These are phyloP conservation scores for Cudoniella acicularis DNA, from an alignment of 495 filamentous ascomycete genomes.

Conservation along the genomic window DNA sequence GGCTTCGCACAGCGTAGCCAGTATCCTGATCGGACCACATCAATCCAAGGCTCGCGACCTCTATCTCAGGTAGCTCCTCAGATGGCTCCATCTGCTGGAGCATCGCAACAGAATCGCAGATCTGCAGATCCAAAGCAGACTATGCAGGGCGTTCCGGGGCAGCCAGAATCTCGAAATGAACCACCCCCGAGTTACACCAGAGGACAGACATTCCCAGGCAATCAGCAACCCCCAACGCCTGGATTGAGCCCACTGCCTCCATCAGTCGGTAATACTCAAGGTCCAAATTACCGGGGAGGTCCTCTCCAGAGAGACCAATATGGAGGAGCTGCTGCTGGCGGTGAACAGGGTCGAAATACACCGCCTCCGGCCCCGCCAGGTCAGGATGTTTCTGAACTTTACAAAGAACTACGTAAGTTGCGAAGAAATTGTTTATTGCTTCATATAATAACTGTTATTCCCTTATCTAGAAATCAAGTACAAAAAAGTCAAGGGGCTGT, in stretches of 20 bases:
- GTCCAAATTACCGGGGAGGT: conserved; percentile 37
- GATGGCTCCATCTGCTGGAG: conserved; percentile 49
- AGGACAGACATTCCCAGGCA: conserved; percentile 15
- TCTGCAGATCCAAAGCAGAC: conserved; percentile 39
- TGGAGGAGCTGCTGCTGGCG: conserved; percentile 13
- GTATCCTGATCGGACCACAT: conserved; percentile 33
- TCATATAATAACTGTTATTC: neutral
- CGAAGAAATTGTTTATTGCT: too few relatives aligned
- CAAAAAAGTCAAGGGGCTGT: conserved; percentile 94
- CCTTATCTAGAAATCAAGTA: conserved; percentile 58
- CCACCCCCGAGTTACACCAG: conserved; percentile 33
- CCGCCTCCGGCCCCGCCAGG: conserved; percentile 29
- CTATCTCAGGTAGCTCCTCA: conserved; percentile 32
- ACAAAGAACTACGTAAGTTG: conserved; percentile 63
- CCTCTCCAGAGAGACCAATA: conserved; percentile 24
- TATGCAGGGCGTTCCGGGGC: conserved; percentile 28
- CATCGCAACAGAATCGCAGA: conserved; percentile 39
- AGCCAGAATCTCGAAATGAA: conserved; percentile 45
- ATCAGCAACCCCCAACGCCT: conserved; percentile 26
- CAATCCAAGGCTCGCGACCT: conserved; percentile 33
- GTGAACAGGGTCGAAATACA: conserved; percentile 27
- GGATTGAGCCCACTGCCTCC: conserved; percentile 29
- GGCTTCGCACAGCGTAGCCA: conserved; percentile 32
- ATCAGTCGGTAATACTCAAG: conserved; percentile 25
- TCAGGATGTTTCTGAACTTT: conserved; percentile 20